Percentiles rank a stretch among this genome's conserved stretches.
Evolutionary conservation across 768 basidiomycete genomes (phyloP).

Genomic region (Macrocybe gigantea): DNA sequence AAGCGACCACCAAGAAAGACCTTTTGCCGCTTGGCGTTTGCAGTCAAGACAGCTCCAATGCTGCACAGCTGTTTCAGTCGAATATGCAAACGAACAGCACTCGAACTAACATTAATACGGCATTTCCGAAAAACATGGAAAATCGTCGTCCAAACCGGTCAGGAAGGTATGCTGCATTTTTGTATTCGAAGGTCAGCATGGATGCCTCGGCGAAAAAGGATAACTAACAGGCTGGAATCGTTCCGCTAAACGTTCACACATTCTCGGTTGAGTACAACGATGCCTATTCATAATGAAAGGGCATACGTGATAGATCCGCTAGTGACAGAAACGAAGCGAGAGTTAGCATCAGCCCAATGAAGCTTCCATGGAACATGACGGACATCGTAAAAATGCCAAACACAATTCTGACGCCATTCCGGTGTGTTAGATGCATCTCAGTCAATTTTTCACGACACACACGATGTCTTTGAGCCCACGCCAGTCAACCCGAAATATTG

Average conservation of each 20-base stretch:
- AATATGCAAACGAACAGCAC: background rate
- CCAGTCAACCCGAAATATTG: conserved; percentile 37
- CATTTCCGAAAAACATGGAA: conserved; percentile 44
- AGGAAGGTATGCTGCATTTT: conserved; percentile 32
- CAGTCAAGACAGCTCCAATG: conserved; percentile 42
- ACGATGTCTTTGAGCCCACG: conserved; percentile 39
- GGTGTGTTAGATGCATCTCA: background rate
- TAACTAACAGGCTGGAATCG: conserved; percentile 36
- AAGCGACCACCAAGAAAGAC: conserved; percentile 45
- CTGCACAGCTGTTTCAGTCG: conserved; percentile 16
- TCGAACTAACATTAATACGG: conserved; percentile 33
- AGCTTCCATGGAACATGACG: conserved; percentile 9
- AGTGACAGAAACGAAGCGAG: background rate
- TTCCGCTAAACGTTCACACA: conserved; percentile 23
- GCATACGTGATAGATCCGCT: conserved; percentile 35
- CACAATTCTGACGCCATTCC: conserved; percentile 28
- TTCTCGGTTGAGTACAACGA: no score
- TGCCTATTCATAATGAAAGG: background rate
- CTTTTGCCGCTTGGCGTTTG: conserved; percentile 36
- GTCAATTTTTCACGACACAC: conserved; percentile 2
- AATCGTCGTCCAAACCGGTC: conserved; percentile 45
- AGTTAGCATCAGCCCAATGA: background rate
- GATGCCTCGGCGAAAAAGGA: background rate
- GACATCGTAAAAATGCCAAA: conserved; percentile 50
- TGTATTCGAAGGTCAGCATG: background rate